phyloP scores from a whole-genome alignment of 306 rosid genomes.

The Corylus heterophylla region DNA sequence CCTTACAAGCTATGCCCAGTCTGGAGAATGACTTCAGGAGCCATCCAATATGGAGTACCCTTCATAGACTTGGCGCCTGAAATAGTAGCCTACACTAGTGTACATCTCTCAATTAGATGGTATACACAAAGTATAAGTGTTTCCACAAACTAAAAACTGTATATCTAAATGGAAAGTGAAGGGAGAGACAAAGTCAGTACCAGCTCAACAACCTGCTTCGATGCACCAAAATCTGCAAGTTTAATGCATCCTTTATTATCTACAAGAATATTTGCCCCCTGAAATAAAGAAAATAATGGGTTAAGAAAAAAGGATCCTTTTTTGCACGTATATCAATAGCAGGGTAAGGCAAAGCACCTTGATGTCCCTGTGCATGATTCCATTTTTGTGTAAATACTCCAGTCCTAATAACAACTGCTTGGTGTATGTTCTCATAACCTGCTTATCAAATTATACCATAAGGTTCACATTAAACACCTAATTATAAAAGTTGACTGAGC shows the following conservation, averaged over 20 bases:
- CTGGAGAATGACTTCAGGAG: slow-evolving; percentile 99
- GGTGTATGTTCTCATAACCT: slow-evolving; percentile 90
- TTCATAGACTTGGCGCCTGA: slow-evolving; percentile 99
- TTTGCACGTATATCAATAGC: slow-evolving; percentile 14
- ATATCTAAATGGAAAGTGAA: slow-evolving; percentile 19
- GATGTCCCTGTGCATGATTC: slow-evolving; percentile 99
- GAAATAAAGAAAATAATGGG: slow-evolving; percentile 24
- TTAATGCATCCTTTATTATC: slow-evolving; percentile 98
- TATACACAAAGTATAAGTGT: slow-evolving; percentile 7
- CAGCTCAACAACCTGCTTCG: slow-evolving; percentile 98
- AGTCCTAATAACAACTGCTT: slow-evolving; percentile 87
- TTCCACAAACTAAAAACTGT: slow-evolving; percentile 21
- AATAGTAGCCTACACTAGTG: slow-evolving; percentile 77
- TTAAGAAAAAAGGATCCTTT: slow-evolving; percentile 13
- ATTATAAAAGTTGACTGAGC: slow-evolving; percentile 13
- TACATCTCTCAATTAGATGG: slow-evolving; percentile 29
- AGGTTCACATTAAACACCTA: slow-evolving; percentile 17
- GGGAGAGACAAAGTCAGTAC: slow-evolving; percentile 40
- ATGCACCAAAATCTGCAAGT: slow-evolving; percentile 99
- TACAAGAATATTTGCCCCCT: slow-evolving; percentile 99
- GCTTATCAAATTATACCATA: slow-evolving; percentile 37
- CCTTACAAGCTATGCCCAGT: slow-evolving; percentile 99
- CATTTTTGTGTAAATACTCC: slow-evolving; percentile 91
- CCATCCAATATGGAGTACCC: slow-evolving; percentile 99
- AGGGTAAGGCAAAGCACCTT: slow-evolving; percentile 52